These are phyloP conservation scores for Malassezia japonica DNA, from an alignment of 1,284 basidiomycete species.

Conservation along the genomic window DNA sequence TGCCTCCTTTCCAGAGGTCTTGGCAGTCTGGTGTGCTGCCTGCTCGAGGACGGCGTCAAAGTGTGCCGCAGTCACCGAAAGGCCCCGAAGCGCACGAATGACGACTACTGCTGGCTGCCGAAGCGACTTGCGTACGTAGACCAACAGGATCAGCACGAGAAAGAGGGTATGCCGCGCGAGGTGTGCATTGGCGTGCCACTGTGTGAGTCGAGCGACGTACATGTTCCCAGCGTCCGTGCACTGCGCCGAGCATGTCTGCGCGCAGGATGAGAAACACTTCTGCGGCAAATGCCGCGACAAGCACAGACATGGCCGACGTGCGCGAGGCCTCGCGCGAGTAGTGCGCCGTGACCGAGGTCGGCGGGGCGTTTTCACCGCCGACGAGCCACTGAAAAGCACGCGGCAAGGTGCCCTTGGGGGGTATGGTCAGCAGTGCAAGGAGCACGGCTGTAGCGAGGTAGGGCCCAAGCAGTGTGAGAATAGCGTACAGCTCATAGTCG, in stretches of 20 bases:
- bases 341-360: not conserved
- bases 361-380: too few relatives aligned
- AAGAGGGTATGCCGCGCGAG: slow-evolving; percentile 9
- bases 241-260: not conserved
- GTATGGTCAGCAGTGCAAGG: slow-evolving; percentile 4
- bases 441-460: slow-evolving; percentile 1
- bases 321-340: slow-evolving; percentile 4
- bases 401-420: slow-evolving; percentile 3
- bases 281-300: not conserved
- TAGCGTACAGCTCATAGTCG: slow-evolving; percentile 7
- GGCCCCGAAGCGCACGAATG: slow-evolving; percentile 3
- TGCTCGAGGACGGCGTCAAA: not conserved
- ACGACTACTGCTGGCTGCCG: not conserved
- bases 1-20: too few relatives aligned
- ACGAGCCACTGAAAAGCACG: not conserved
- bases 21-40: too few relatives aligned
- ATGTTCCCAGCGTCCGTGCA: slow-evolving; percentile 10
- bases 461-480: not conserved
- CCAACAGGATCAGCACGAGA: not conserved
- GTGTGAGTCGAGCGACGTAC: slow-evolving; percentile 1
- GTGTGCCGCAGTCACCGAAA: not conserved
- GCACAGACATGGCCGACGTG: not conserved
- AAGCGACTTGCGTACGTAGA: not conserved
- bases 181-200: slow-evolving; percentile 17
- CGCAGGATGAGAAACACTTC: not conserved